Percentiles rank a stretch among this genome's conserved stretches.
Evolutionary conservation across 2,329 filamentous ascomycete genomes (phyloP).

Genomic region (Ophiostoma sp.): DNA sequence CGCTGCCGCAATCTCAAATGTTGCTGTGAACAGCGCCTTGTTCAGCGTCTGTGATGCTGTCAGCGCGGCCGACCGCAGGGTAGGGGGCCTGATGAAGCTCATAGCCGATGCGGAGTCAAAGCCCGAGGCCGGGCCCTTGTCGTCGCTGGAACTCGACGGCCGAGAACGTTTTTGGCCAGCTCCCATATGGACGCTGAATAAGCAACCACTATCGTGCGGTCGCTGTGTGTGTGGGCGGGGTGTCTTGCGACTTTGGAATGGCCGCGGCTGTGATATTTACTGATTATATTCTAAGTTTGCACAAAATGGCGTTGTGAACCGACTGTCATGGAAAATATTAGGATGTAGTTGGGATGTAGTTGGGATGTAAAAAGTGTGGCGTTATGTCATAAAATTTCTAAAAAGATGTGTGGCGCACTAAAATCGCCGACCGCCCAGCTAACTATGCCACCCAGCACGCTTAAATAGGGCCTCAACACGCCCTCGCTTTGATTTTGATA

Average conservation of each 20-base stretch:
- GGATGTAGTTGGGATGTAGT: constrained; percentile 7
- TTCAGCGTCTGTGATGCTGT: constrained; percentile 57
- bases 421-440: constrained; percentile 7
- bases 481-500: not conserved
- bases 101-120: constrained; percentile 34
- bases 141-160: constrained; percentile 23
- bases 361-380: constrained; percentile 20
- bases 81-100: constrained; percentile 67
- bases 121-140: constrained; percentile 14
- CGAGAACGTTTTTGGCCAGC: constrained; percentile 26
- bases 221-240: not conserved
- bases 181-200: constrained; percentile 20
- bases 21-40: constrained; percentile 74
- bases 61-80: constrained; percentile 65
- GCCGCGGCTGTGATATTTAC: not conserved
- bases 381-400: constrained; percentile 22
- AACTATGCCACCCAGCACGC: constrained; percentile 4
- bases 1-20: constrained; percentile 70
- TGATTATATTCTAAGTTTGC: constrained; percentile 1
- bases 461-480: not conserved
- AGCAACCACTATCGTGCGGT: constrained; percentile 3
- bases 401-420: constrained; percentile 21
- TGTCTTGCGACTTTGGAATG: not conserved
- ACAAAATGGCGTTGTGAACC: not conserved
- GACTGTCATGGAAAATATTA: not conserved